Conservation (phyloP, 441 rosid genomes). For the Erodium moschatum region DNA sequence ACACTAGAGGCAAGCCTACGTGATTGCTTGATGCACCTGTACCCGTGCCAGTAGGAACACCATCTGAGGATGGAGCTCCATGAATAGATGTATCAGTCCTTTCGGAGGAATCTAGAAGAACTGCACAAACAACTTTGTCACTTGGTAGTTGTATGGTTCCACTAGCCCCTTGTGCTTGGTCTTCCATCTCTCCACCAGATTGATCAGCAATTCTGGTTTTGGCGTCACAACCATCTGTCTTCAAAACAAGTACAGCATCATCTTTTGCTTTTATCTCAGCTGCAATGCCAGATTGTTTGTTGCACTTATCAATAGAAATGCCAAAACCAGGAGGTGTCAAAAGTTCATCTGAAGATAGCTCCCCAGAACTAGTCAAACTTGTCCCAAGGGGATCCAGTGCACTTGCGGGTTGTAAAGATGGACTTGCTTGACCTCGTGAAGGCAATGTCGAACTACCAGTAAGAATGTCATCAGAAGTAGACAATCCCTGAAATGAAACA, state of each 20-base stretch:
- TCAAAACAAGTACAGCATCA: neutral
- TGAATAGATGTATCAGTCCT: neutral
- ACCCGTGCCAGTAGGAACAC: neutral
- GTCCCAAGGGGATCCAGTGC: too few species aligned
- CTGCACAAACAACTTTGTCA: neutral
- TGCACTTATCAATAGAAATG: neutral
- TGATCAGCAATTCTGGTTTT: neutral
- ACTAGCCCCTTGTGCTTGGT: neutral
- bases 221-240: neutral
- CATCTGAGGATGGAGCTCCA: neutral
- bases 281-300: neutral
- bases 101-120: neutral
- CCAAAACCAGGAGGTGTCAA: neutral
- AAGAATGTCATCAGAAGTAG: constrained; percentile 5
- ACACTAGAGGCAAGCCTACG: neutral
- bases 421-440: neutral
- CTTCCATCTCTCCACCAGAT: neutral
- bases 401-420: neutral
- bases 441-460: constrained; percentile 5
- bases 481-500: neutral
- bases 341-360: neutral
- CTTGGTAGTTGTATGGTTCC: neutral
- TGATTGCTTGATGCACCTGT: neutral
- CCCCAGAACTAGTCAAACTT: neutral
- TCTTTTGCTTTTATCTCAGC: neutral